Conservation (phyloP, 345 rosid genomes). For the Eucalyptus cloeziana region DNA sequence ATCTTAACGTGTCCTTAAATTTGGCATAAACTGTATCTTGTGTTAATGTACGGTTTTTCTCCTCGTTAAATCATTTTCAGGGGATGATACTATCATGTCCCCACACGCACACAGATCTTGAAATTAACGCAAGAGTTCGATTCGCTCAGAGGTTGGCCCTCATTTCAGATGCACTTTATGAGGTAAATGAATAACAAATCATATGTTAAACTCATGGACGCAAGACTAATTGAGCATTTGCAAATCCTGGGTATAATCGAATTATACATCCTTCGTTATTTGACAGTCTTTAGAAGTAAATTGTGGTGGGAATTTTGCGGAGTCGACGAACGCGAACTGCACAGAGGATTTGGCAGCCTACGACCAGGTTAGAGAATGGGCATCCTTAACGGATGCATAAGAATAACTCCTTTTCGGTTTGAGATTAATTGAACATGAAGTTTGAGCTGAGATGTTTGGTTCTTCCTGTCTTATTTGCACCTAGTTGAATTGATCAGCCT, state of each 20-base stretch:
- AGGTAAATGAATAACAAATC: neutral
- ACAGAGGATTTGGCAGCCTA: neutral
- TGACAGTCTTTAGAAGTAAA: neutral
- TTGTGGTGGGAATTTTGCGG: neutral
- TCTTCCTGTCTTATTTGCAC: neutral
- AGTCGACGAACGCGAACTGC: neutral
- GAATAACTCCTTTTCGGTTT: neutral
- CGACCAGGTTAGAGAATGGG: neutral
- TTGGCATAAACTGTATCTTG: neutral
- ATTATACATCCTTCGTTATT: neutral
- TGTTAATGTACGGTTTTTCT: neutral
- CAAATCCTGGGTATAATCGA: neutral
- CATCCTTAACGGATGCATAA: neutral
- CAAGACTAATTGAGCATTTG: neutral
- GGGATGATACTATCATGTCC: neutral
- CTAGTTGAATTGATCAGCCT: neutral
- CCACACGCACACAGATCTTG: neutral
- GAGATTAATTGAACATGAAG: neutral
- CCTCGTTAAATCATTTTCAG: neutral
- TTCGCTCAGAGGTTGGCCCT: neutral
- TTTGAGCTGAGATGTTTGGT: too few species aligned
- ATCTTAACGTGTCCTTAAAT: neutral
- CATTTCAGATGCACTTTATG: neutral
- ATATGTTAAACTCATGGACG: neutral
- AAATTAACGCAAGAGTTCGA: neutral